phyloP scores from a whole-genome alignment of 345 rosid species.

The Alliaria petiolata region DNA sequence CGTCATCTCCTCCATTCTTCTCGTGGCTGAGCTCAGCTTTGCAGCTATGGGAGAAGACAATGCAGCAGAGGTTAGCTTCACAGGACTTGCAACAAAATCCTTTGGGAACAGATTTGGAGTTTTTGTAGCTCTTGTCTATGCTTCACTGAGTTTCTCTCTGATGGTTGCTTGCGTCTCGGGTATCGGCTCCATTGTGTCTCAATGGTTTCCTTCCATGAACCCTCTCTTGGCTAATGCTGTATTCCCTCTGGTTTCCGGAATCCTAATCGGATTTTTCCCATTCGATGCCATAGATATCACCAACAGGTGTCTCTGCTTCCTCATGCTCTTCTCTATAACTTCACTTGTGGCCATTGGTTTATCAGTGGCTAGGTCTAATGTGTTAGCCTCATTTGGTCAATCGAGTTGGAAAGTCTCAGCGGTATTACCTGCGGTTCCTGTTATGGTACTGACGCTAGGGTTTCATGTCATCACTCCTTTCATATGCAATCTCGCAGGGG shows the following conservation, averaged over 20 bases:
- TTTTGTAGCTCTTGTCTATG: constrained; percentile 70
- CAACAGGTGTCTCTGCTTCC: constrained; percentile 61
- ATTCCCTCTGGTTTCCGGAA: constrained; percentile 58
- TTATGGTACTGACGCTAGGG: constrained; percentile 78
- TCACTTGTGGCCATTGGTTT: constrained; percentile 64
- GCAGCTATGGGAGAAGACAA: constrained; percentile 85
- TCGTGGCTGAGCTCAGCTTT: constrained; percentile 86
- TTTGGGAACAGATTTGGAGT: constrained; percentile 66
- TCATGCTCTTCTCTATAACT: constrained; percentile 74
- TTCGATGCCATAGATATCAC: constrained; percentile 58
- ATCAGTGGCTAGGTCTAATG: constrained; percentile 66
- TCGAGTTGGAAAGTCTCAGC: constrained; percentile 60
- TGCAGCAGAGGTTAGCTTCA: constrained; percentile 81
- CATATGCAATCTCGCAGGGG: constrained; percentile 75
- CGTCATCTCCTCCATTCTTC: constrained; percentile 76
- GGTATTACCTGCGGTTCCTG: constrained; percentile 79
- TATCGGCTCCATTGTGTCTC: constrained; percentile 74
- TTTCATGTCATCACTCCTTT: constrained; percentile 94
- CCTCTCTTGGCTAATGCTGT: constrained; percentile 52
- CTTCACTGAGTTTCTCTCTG: constrained; percentile 78
- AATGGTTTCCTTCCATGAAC: constrained; percentile 74
- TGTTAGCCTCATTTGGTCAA: constrained; percentile 51
- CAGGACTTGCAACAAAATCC: constrained; percentile 72
- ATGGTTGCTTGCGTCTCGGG: constrained; percentile 89
- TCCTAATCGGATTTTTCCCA: constrained; percentile 55